Evolutionary conservation across 441 rosid species (phyloP).

Genomic region (Sinapis alba): DNA sequence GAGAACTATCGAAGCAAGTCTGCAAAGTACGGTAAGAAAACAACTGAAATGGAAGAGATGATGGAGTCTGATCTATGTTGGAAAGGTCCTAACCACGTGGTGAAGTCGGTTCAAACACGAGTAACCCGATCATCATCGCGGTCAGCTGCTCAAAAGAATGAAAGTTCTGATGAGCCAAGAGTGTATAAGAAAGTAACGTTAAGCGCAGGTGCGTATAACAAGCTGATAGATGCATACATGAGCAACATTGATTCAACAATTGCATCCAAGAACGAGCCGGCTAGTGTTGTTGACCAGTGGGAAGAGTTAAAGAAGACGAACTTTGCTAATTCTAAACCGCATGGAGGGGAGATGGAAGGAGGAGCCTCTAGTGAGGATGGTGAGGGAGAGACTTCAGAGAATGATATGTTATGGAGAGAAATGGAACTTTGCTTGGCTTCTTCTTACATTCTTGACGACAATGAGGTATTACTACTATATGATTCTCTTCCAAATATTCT

Average conservation of each 20-base stretch:
- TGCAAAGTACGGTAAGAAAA: constrained; percentile 36
- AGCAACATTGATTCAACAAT: constrained; percentile 68
- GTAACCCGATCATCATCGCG: constrained; percentile 32
- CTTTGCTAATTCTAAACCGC: constrained; percentile 20
- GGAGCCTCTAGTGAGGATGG: constrained; percentile 45
- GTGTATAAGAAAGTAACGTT: constrained; percentile 51
- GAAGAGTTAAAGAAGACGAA: constrained; percentile 57
- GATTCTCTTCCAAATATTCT: not conserved
- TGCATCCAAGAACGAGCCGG: constrained; percentile 52
- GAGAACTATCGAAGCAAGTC: constrained; percentile 37
- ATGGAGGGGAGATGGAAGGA: constrained; percentile 33
- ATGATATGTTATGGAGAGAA: constrained; percentile 85
- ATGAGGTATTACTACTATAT: constrained; percentile 55
- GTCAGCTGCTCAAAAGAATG: constrained; percentile 34
- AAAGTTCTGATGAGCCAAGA: constrained; percentile 36
- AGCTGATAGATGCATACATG: constrained; percentile 76
- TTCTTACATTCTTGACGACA: constrained; percentile 69
- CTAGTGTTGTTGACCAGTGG: constrained; percentile 69
- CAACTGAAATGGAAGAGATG: constrained; percentile 50
- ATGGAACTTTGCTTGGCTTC: constrained; percentile 84
- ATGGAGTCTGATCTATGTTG: constrained; percentile 50
- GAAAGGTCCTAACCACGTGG: constrained; percentile 43
- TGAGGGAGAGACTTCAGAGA: constrained; percentile 70
- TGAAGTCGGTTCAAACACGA: constrained; percentile 36
- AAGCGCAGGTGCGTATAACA: constrained; percentile 78